Evolutionary conservation across 768 basidiomycete species (phyloP), one percentile per base, ranked within the genome.

Genomic region (Fomitopsis serialis): DNA sequence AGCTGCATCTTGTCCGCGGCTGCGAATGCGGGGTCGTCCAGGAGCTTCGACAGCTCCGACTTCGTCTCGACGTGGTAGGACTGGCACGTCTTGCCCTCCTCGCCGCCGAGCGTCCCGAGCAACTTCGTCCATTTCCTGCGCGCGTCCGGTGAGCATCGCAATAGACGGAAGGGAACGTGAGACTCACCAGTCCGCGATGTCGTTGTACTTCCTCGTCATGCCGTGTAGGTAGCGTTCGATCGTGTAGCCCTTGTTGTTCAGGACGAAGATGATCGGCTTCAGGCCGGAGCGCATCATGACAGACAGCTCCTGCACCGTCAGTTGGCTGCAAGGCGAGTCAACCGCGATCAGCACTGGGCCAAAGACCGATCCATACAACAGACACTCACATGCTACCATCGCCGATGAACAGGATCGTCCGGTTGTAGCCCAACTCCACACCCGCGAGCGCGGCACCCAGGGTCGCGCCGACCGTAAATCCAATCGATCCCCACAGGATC

Each of bases 401-500:
- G 6, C 94, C 93, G 3, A 90, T 75, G 67, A 96, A 95, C 42
- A 95, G 71, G 42, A 97, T 84, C 1, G 87, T 85, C 37, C 95
- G 74, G 3, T 82, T 75, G 40, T 82, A 70, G 4, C 73, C 71
- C 10, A 72, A 61, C 45, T 94, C 89, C 37, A 76, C 72, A 2
- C 85, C 92, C 2, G 89, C 95, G 29, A 95, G 72, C 2, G 90
- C 87, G 6, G 86, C 87, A 29, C 93, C 92, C 0, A 94, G 78
- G 17, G 80, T 78, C 43, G 80, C 80, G 73, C 91, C 90, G 37
- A 88, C 82, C 17, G 87, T 82, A 86, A 87, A 97, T 0, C 95
- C 95, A 59, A 98, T 97, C 54, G 86, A 87, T 47, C 95, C 94
- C 85, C 89, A 97, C 5, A 97, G 70, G 48, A 96, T 82, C 69